Percentiles rank a stretch among this genome's conserved stretches.
phyloP scores from a whole-genome alignment of 805 yeast species.

The Pichia ethanolica region DNA sequence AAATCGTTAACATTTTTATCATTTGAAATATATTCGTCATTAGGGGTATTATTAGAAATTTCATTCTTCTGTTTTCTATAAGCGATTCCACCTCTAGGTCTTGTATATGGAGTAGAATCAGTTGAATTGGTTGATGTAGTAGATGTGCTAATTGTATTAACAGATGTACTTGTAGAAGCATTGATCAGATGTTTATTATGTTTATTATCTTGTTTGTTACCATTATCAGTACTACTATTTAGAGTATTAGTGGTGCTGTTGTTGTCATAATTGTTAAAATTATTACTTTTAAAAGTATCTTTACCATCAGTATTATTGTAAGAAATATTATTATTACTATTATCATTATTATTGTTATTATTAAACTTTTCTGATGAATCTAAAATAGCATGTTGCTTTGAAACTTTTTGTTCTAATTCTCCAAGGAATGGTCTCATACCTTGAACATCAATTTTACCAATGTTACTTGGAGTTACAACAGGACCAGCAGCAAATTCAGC shows the following conservation, averaged over 20 bases:
- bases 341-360: too few relatives aligned
- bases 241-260: too few relatives aligned
- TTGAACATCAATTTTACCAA: conserved; percentile 14
- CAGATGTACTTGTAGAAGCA: too few relatives aligned
- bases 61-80: neutral
- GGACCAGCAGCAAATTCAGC: conserved; percentile 15
- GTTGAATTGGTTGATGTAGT: neutral
- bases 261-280: too few relatives aligned
- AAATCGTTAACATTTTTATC: neutral
- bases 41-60: neutral
- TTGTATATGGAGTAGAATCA: neutral
- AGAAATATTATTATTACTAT: too few relatives aligned
- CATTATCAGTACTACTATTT: too few relatives aligned
- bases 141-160: neutral
- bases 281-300: neutral
- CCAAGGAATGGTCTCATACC: conserved; percentile 36
- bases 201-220: too few relatives aligned
- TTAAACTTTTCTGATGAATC: neutral
- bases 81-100: neutral
- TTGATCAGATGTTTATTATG: too few relatives aligned
- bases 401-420: conserved; percentile 46
- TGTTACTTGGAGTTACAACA: conserved; percentile 3
- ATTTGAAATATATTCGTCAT: neutral
- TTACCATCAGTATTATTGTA: neutral
- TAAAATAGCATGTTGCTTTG: conserved; percentile 31